Conservation (phyloP, 2,329 filamentous ascomycete species). For the Berkeleyomyces basicola region DNA sequence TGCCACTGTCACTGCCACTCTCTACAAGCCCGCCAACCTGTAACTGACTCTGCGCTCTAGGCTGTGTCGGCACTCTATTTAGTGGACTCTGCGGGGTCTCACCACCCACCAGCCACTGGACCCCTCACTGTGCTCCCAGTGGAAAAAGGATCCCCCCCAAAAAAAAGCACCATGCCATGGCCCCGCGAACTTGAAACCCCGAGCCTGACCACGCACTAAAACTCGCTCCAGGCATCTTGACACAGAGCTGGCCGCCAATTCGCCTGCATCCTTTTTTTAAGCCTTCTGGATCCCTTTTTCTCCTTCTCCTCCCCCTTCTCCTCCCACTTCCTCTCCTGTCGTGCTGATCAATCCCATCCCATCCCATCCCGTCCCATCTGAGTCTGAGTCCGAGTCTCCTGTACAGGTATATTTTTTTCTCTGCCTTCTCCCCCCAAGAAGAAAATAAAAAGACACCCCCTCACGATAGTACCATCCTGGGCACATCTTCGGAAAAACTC, state of each 20-base stretch:
- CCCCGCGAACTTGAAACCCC: conserved; percentile 7
- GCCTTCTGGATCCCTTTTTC: background rate
- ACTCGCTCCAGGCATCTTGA: conserved; percentile 4
- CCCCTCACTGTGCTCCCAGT: background rate
- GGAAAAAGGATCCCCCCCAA: background rate
- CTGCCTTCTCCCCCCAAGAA: too few species aligned
- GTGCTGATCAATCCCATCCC: background rate
- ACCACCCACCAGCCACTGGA: background rate
- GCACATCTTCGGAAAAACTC: conserved; percentile 3
- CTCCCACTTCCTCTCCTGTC: background rate
- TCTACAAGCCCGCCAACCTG: background rate
- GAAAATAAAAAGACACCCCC: background rate
- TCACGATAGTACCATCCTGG: background rate
- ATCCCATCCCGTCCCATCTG: background rate
- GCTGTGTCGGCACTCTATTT: background rate
- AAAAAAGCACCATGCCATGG: background rate
- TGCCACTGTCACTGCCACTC: background rate
- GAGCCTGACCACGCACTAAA: conserved; percentile 5
- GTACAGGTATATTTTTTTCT: background rate
- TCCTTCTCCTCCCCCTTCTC: background rate
- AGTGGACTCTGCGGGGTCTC: background rate
- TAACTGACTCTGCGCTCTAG: background rate
- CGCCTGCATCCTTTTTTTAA: conserved; percentile 4
- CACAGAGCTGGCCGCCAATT: conserved; percentile 3
- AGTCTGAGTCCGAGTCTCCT: background rate